Percentiles rank a stretch among this genome's conserved stretches.
Conservation (phyloP, 176 grass and related monocot genomes). For the Zea luxurians region DNA sequence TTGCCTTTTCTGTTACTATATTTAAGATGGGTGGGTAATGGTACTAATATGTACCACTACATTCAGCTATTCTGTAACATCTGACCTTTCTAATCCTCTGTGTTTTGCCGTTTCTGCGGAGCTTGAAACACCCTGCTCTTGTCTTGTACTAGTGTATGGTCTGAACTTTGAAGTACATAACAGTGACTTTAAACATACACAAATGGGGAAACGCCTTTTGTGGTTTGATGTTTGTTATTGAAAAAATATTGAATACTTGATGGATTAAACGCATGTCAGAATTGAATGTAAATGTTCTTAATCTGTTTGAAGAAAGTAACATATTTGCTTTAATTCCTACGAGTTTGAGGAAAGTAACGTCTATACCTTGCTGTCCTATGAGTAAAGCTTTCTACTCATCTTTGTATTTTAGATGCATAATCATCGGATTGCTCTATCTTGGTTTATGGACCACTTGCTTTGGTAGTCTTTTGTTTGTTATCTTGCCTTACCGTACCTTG, state of each 20-base stretch:
- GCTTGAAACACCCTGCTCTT: background rate
- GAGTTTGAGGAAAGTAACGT: background rate
- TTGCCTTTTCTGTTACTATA: slow-evolving; percentile 14
- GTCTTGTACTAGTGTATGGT: background rate
- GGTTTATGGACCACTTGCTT: background rate
- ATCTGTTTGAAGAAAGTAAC: background rate
- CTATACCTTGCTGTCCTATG: background rate
- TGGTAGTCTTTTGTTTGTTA: background rate
- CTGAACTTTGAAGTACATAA: background rate
- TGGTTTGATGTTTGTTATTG: background rate
- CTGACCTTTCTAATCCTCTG: background rate
- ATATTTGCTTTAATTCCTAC: background rate
- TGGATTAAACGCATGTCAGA: background rate
- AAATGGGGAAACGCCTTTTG: background rate
- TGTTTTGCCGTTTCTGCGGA: background rate
- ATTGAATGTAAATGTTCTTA: slow-evolving; percentile 1
- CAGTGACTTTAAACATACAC: background rate
- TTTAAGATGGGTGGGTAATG: slow-evolving; percentile 9
- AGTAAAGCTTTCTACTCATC: background rate
- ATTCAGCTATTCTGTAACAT: background rate
- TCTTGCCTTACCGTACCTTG: background rate
- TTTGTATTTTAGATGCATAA: slow-evolving; percentile 2
- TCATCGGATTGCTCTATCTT: background rate
- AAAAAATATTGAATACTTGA: background rate
- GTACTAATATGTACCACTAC: background rate